phyloP scores from a whole-genome alignment of 179 eudicot species.

The Beta macrorhiza region DNA sequence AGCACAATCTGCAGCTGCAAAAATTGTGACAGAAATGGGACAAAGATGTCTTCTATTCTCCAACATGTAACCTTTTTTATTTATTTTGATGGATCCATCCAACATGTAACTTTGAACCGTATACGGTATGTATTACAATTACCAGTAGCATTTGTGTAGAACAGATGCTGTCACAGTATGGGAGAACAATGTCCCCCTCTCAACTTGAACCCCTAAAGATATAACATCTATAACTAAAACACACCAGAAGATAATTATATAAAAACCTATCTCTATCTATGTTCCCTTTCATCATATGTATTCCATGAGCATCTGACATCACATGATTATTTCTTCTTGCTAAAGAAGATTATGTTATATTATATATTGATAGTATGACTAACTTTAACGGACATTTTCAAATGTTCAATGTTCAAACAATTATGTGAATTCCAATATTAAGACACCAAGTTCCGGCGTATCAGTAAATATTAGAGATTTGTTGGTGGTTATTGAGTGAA shows the following conservation, averaged over 20 bases:
- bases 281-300: constrained; percentile 1
- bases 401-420: neutral
- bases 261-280: constrained; percentile 8
- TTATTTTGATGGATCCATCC: neutral
- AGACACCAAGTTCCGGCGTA: no score
- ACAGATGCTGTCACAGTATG: constrained; percentile 31
- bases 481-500: no score
- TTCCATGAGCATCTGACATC: neutral
- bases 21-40: constrained; percentile 15
- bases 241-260: neutral
- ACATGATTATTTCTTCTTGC: constrained; percentile 1
- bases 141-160: constrained; percentile 9
- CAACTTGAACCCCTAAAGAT: constrained; percentile 6
- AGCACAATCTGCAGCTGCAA: constrained; percentile 22
- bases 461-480: no score
- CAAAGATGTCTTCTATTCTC: constrained; percentile 30
- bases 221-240: constrained; percentile 12
- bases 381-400: neutral
- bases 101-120: constrained; percentile 31
- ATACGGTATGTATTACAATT: constrained; percentile 27
- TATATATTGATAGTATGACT: neutral
- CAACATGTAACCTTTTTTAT: constrained; percentile 25
- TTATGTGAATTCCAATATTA: no score
- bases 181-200: constrained; percentile 13
- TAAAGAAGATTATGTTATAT: neutral